A percentile compares a stretch with the other conserved stretches of the same genome.
These are phyloP conservation scores for Gossypium herbaceum DNA, from an alignment of 345 rosid species.

Conservation along the genomic window DNA sequence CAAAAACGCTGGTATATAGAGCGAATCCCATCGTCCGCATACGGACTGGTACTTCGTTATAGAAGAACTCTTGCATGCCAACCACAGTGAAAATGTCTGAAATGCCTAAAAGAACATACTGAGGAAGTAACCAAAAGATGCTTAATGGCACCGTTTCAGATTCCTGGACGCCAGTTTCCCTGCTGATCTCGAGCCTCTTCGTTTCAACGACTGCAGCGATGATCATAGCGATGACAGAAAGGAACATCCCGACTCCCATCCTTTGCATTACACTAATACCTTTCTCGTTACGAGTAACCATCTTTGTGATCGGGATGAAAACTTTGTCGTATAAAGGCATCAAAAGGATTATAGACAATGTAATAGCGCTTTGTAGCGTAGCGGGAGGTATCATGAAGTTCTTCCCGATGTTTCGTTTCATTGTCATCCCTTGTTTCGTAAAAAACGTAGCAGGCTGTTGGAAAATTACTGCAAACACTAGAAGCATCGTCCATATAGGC, in stretches of 20 bases:
- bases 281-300: conserved; percentile 37
- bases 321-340: conserved; percentile 76
- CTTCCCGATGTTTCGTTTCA: conserved; percentile 68
- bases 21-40: conserved; percentile 97
- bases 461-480: conserved; percentile 84
- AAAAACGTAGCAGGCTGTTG: conserved; percentile 87
- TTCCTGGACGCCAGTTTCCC: conserved; percentile 16
- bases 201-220: conserved; percentile 79
- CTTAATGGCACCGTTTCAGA: conserved; percentile 40
- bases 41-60: conserved; percentile 71
- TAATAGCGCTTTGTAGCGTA: conserved; percentile 80
- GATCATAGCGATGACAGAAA: conserved; percentile 75
- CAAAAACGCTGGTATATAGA: conserved; percentile 81
- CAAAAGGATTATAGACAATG: conserved; percentile 77
- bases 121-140: conserved; percentile 86
- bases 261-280: conserved; percentile 69
- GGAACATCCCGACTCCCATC: conserved; percentile 87
- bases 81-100: conserved; percentile 93
- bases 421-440: conserved; percentile 86
- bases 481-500: conserved; percentile 90
- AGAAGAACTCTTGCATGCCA: conserved; percentile 98
- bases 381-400: conserved; percentile 88
- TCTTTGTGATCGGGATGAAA: conserved; percentile 51
- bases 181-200: conserved; percentile 49
- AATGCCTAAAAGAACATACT: conserved; percentile 75